Conservation (phyloP, 108 stramenopile species). For the Discostella stelligeroides region DNA sequence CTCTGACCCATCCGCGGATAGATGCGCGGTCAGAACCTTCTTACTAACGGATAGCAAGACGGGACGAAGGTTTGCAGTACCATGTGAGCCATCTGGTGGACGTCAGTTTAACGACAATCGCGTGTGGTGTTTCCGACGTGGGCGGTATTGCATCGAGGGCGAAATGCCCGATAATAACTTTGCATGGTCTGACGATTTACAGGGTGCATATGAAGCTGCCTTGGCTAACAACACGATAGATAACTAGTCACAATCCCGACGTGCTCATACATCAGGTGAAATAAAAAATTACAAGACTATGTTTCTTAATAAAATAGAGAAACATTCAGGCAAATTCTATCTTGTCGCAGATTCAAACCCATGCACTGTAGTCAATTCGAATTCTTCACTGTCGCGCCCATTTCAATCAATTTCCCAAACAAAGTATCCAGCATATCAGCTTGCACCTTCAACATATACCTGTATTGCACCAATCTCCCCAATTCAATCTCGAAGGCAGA, state of each 20-base stretch:
- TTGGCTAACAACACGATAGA: conserved; percentile 27
- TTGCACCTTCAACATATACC: no score
- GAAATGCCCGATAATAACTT: conserved; percentile 84
- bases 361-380: no score
- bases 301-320: no score
- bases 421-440: no score
- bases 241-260: neutral
- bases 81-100: conserved; percentile 83
- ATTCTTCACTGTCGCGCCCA: no score
- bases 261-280: neutral
- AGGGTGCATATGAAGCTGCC: conserved; percentile 71
- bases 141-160: conserved; percentile 73
- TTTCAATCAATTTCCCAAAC: no score
- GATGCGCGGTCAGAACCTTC: conserved; percentile 73
- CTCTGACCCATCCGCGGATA: conserved; percentile 24
- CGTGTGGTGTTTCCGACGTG: conserved; percentile 87
- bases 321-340: no score
- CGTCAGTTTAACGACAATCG: conserved; percentile 81
- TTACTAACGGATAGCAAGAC: conserved; percentile 73
- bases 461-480: no score
- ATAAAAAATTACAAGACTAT: no score
- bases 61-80: conserved; percentile 84
- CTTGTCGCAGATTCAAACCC: no score
- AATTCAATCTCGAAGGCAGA: no score
- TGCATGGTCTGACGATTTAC: conserved; percentile 83